Conservation (phyloP, 164 flowering plant genomes). For the Sedum album region DNA sequence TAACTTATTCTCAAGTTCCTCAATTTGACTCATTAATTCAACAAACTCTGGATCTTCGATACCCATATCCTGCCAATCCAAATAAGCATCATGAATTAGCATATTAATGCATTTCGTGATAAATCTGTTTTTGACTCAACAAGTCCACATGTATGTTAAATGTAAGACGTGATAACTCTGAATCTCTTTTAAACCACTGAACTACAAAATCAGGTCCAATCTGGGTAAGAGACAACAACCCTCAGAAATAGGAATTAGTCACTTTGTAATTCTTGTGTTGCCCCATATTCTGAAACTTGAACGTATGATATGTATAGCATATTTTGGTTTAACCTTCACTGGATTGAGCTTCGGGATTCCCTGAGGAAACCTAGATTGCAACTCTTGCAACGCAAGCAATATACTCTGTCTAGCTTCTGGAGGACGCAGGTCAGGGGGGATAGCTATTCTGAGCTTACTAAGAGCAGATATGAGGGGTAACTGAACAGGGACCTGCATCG, state of each 20-base stretch:
- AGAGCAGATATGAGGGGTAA: constrained; percentile 72
- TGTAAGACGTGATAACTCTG: neutral
- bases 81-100: neutral
- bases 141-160: neutral
- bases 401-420: constrained; percentile 79
- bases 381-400: constrained; percentile 72
- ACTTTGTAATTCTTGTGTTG: neutral
- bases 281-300: neutral
- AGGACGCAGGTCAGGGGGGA: constrained; percentile 91
- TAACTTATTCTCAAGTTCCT: constrained; percentile 73
- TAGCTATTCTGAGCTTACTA: constrained; percentile 66
- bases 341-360: constrained; percentile 97
- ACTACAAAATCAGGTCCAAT: neutral
- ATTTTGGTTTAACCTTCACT: constrained; percentile 53
- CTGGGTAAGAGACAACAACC: neutral
- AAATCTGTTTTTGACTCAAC: too few relatives aligned
- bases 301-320: neutral
- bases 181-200: neutral
- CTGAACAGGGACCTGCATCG: constrained; percentile 83
- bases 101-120: neutral
- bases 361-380: constrained; percentile 64
- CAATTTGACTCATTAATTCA: constrained; percentile 68
- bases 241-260: neutral
- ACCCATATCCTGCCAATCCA: constrained; percentile 68
- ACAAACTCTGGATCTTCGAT: constrained; percentile 85